Percentiles rank a stretch among this genome's conserved stretches.
Evolutionary conservation across 2,329 filamentous ascomycete genomes (phyloP).

Genomic region (Xylaria hypoxylon): DNA sequence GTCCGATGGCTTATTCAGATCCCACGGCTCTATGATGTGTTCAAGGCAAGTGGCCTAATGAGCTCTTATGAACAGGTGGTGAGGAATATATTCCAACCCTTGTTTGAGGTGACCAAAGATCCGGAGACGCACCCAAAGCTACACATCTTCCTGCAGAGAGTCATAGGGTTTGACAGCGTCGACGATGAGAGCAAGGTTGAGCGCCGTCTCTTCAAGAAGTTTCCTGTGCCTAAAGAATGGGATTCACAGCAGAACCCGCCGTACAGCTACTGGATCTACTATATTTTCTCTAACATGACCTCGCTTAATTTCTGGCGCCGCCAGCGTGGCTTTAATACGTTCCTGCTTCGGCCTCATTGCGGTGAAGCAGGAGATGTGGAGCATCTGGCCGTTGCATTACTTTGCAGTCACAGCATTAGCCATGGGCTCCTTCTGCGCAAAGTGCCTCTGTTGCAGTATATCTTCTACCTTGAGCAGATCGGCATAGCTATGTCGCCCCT

Average conservation of each 20-base stretch:
- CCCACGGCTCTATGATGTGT: slow-evolving; percentile 93
- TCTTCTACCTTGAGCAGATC: slow-evolving; percentile 98
- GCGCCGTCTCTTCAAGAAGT: slow-evolving; percentile 93
- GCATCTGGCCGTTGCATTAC: slow-evolving; percentile 88
- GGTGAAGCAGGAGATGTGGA: slow-evolving; percentile 97
- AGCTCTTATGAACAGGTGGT: slow-evolving; percentile 90
- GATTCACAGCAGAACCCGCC: slow-evolving; percentile 93
- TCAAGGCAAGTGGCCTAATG: slow-evolving; percentile 90
- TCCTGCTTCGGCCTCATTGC: slow-evolving; percentile 91
- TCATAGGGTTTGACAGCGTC: slow-evolving; percentile 97
- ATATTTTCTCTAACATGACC: slow-evolving; percentile 92
- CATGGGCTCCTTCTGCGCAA: slow-evolving; percentile 94
- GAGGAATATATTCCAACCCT: slow-evolving; percentile 88
- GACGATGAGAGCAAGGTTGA: slow-evolving; percentile 99
- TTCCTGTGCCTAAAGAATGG: slow-evolving; percentile 90
- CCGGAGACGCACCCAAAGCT: slow-evolving; percentile 90
- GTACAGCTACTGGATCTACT: slow-evolving; percentile 99
- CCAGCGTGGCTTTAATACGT: slow-evolving; percentile 93
- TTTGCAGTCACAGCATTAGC: slow-evolving; percentile 97
- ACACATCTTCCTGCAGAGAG: slow-evolving; percentile 92
- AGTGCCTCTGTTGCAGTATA: slow-evolving; percentile 92
- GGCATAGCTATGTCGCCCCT: slow-evolving; percentile 99
- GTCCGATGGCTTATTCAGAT: slow-evolving; percentile 97
- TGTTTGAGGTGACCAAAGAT: slow-evolving; percentile 94
- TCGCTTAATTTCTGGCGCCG: slow-evolving; percentile 94